Base-by-base conservation (phyloP, 805 yeast species). In the Hagleromyces aurorensis region DNA sequence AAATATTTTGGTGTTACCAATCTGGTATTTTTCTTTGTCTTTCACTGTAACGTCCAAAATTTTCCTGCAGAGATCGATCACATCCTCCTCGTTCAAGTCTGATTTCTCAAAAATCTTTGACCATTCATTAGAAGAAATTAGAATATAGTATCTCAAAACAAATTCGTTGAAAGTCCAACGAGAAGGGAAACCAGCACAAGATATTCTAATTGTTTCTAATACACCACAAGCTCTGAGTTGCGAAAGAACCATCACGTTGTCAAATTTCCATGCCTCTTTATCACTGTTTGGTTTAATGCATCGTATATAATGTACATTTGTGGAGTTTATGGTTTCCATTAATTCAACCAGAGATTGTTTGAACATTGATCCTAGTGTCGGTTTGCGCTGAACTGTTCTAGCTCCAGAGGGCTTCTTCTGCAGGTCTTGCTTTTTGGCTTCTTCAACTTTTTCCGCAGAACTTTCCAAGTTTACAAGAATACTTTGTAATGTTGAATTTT, bases 191-290 rank as follows among this genome's bases (percentile, higher is more conserved):
- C 98, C 98, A 26, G 95, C 96, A 61, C 96, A 87, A 3, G 96
- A 89, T 28, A 89, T 89, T 46, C 94, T 68, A 50, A 89, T 89
- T 1, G 98, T 91, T 57, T 91, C 98, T 43, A 89, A 67, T 25
- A 89, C 97, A 78, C 98, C 98, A 67, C 98, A 89, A 5, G 98
- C 98, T 52, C 98, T 74, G 40, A 89, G 68, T 58, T 89, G 98
- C 4, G 94, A 80, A 35, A 91, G 67, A n/a, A 89, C 98, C 96
- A 89, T 86, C 27, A 87, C 70, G 11, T 94, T 85, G 50, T 87
- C 94, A 59, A 89, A 89, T 53, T 76, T 79, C 98, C 98, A 89
- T 2, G 97, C 94, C 34, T 73, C 76, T 59, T 91, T 89, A 38
- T 75, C 77, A 47, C 89, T 95, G 55, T 89, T 89, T 3, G 98